Evolutionary conservation across 495 filamentous ascomycete genomes (phyloP), one percentile per base, ranked within the genome.

Genomic region (Hyaloscypha variabilis): DNA sequence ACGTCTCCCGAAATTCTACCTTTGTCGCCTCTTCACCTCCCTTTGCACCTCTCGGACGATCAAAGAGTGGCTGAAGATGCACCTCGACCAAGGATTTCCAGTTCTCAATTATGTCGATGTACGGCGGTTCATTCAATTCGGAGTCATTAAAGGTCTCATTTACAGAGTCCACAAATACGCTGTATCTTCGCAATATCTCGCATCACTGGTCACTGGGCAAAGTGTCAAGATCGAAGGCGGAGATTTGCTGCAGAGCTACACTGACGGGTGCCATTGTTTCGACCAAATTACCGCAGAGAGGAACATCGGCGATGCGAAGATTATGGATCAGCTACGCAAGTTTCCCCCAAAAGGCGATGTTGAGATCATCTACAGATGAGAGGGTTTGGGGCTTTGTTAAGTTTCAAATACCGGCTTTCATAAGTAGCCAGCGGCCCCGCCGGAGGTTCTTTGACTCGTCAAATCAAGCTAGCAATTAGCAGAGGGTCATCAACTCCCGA

Each of bases 131-230:
- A 90, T 99, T 64, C 94, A 94, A 36, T 98, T 97, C 75, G 95
- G 96, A 54, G 85, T 98, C 19, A 95, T 97, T 70, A 97, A 98
- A 75, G 93, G 94, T 4, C 90, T 96, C 67, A 71, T 99, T n/a
- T 97, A 97, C 75, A 86, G 95, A 21, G 90, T 97, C 34, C 94
- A 98, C 78, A 93, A 93, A 73, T 95, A 96, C 72, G 90, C 92
- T 4, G 84, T 93, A 8, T 85, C 86, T 13, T 87, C 87, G 65
- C 78, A 79, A 64, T 80, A 80, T 51, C 71, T 85, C 21, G 74
- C 77, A 2, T 42, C 19, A 23, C 25, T 70, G 36, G 36, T 69
- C 71, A 52, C 70, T 79, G 56, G 81, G 74, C 2, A 80, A 77
- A 56, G 77, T 75, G 29, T 73, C 75, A 65, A 65, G 69, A 30